These are phyloP conservation scores for Alopecurus myosuroides DNA, from an alignment of 176 grass and related monocot species.

Conservation along the genomic window DNA sequence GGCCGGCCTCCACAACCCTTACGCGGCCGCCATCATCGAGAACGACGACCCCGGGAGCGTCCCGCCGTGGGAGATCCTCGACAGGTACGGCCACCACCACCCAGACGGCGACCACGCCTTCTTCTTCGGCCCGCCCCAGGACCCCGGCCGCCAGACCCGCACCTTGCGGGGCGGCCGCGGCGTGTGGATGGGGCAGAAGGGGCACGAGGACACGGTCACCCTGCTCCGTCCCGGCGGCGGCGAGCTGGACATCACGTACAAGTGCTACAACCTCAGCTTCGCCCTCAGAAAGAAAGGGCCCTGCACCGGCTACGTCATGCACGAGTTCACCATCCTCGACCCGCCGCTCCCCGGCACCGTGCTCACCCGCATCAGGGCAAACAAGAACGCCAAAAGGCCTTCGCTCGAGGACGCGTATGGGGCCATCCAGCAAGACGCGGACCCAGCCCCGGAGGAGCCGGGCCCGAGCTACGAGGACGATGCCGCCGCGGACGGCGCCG, in stretches of 20 bases:
- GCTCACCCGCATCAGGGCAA: background rate
- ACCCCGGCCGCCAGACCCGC: background rate
- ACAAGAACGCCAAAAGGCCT: background rate
- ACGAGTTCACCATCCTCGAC: background rate
- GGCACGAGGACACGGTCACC: background rate
- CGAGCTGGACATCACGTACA: background rate
- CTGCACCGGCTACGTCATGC: background rate
- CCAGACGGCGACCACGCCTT: background rate
- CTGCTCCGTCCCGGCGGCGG: background rate
- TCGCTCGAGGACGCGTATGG: background rate
- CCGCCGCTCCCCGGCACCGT: background rate
- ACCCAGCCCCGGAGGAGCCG: background rate
- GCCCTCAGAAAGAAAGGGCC: accelerated
- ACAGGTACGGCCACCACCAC: background rate
- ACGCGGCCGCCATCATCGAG: slow-evolving; percentile 12
- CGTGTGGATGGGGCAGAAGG: slow-evolving; percentile 7
- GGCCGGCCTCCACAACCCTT: background rate
- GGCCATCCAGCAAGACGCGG: background rate
- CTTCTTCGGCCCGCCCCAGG: background rate
- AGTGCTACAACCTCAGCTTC: background rate
- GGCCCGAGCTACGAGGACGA: background rate
- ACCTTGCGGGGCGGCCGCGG: background rate
- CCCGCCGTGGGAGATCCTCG: slow-evolving; percentile 19
- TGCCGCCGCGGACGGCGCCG: background rate
- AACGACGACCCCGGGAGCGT: background rate